Evolutionary conservation across 306 rosid genomes (phyloP).

Genomic region (Canavalia gladiata): DNA sequence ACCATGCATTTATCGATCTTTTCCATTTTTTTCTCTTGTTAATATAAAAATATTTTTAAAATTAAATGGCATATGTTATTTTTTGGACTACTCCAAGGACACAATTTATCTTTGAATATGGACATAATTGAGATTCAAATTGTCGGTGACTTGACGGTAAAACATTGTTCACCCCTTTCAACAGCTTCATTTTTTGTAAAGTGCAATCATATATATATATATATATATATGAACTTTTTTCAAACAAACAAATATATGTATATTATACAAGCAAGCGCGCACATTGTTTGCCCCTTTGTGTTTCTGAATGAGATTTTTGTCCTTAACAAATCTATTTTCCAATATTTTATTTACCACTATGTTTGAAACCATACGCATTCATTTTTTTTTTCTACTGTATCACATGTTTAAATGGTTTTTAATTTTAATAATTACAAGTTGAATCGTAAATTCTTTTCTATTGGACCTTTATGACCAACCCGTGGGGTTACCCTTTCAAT

Average conservation of each 20-base stretch:
- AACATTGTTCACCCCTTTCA: no score
- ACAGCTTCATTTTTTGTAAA: no score
- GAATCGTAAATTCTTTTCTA: neutral
- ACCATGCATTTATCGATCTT: no score
- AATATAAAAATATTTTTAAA: no score
- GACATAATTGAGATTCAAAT: no score
- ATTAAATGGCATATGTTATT: no score
- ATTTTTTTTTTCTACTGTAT: neutral
- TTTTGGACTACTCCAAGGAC: no score
- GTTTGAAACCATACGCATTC: neutral
- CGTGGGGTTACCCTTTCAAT: neutral
- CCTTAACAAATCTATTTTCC: neutral
- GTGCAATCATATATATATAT: no score
- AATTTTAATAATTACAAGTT: neutral
- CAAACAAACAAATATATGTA: neutral
- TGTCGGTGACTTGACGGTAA: no score
- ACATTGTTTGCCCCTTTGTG: neutral
- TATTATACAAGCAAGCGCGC: no score
- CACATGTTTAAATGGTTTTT: neutral
- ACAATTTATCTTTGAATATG: no score
- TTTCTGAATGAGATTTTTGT: slow-evolving; percentile 5
- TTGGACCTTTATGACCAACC: neutral
- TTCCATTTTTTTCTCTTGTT: no score
- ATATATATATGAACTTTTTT: neutral
- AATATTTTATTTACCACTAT: neutral